phyloP scores from a whole-genome alignment of 2,329 filamentous ascomycete species.

The Mycosphaerella sp. region DNA sequence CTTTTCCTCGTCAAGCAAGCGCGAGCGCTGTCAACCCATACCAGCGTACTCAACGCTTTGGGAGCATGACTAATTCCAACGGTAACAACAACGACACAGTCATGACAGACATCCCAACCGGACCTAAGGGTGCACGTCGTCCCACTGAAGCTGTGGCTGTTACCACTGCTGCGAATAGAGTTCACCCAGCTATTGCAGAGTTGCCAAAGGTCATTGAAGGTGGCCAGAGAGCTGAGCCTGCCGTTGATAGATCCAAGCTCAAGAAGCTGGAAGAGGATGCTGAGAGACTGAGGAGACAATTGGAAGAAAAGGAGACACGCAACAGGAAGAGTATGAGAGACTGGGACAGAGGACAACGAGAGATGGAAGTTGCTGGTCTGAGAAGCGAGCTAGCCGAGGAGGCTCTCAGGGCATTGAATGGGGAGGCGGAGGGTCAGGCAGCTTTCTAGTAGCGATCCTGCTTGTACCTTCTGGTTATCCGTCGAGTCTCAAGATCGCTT shows the following conservation, averaged over 20 bases:
- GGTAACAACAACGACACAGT: constrained; percentile 17
- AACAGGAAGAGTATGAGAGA: constrained; percentile 41
- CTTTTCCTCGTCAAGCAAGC: constrained; percentile 38
- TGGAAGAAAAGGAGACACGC: constrained; percentile 43
- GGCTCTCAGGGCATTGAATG: constrained; percentile 35
- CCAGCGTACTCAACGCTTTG: constrained; percentile 44
- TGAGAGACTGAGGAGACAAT: constrained; percentile 40
- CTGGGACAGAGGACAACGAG: constrained; percentile 43
- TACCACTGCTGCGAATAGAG: constrained; percentile 9
- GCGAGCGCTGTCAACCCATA: constrained; percentile 44
- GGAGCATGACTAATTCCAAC: constrained; percentile 19
- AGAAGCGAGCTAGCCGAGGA: constrained; percentile 44
- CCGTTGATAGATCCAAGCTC: constrained; percentile 41
- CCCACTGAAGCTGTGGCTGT: constrained; percentile 18
- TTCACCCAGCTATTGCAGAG: constrained; percentile 37
- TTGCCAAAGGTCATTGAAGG: constrained; percentile 42
- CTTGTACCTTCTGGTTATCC: not conserved
- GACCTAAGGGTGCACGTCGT: constrained; percentile 25
- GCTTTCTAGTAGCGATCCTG: constrained; percentile 23
- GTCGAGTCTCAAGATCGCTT: not conserved
- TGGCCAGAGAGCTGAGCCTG: constrained; percentile 39
- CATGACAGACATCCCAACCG: constrained; percentile 26
- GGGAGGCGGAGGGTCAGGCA: constrained; percentile 25
- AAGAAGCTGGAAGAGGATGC: constrained; percentile 45
- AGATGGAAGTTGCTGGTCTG: constrained; percentile 41